Conservation (phyloP, 2,329 filamentous ascomycete genomes). For the Uncinocarpus reesii region DNA sequence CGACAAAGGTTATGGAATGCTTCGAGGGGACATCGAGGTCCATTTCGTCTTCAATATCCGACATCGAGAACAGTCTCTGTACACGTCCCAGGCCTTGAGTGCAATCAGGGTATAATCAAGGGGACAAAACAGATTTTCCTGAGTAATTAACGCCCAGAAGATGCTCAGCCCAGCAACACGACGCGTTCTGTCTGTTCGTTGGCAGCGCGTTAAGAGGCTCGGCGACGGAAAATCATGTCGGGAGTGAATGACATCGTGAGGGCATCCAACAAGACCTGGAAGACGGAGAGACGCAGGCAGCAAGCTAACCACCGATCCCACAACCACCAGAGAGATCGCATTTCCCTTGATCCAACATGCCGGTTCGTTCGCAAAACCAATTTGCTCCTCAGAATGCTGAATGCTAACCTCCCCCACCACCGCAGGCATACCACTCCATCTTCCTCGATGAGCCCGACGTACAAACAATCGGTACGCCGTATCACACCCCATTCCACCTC, state of each 20-base stretch:
- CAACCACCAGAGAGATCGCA: no score
- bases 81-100: not conserved
- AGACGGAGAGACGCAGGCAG: not conserved
- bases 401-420: conserved; percentile 5
- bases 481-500: not conserved
- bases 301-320: no score
- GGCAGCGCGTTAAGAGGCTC: conserved; percentile 36
- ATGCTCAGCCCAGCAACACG: not conserved
- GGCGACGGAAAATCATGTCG: conserved; percentile 29
- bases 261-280: no score
- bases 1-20: conserved; percentile 56
- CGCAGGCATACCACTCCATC: conserved; percentile 91
- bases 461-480: conserved; percentile 49
- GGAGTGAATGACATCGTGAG: not conserved
- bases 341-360: no score
- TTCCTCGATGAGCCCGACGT: conserved; percentile 73
- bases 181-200: conserved; percentile 22
- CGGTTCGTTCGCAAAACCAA: conserved; percentile 29
- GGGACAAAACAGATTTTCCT: not conserved
- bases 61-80: conserved; percentile 31
- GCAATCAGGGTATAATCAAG: not conserved
- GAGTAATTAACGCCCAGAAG: not conserved
- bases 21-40: conserved; percentile 51
- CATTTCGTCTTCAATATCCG: conserved; percentile 55
- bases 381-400: not conserved